Evolutionary conservation across 768 basidiomycete genomes (phyloP), one percentile per base, ranked within the genome.

Genomic region (Psilocybe cyanescens): DNA sequence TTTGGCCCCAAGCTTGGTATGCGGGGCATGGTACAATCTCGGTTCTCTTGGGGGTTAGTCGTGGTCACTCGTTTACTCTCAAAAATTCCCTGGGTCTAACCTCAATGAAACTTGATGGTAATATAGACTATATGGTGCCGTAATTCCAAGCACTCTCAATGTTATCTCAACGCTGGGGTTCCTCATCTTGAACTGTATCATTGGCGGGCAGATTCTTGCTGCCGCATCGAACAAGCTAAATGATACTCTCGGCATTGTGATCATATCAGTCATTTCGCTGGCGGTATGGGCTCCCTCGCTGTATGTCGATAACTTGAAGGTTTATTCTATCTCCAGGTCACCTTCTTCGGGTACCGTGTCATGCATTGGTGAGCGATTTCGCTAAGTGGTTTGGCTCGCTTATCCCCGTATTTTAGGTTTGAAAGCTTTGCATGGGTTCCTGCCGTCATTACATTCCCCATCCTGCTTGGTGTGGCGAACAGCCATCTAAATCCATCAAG

Each of bases 1-100:
- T 92, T 91, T 75, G 91, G 93, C 9, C 91, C 93, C 0, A 88
- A 86, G 70, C 76, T 90, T 0, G 93, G 93, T n/a, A 83, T 89
- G 68, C 81, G 92, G 17, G 89, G 89, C 58, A 91, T 94, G 90
- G 85, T 92, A 24, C 83, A 86, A 61, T 85, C 89, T 68, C 65
- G 64, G n/a, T 71, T 70, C 58, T 65, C 74, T 24, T 73, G 70
- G 70, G 72, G 72, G 73, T 76, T 55, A 67, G 65, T 65, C 8
- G 11, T 17, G 4, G 14, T 39, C 8, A 41, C 3, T 30, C 12
- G 39, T 46, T 31, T 59, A 41, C 41, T 31, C 8, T 49, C 24
- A 50, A 24, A 24, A 24, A 24, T 24, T 24, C 24, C 24, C 24
- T 24, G 24, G 24, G 24, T 24, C 24, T 31, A 14, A 24, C 9